Percentiles rank a stretch among this genome's conserved stretches.
phyloP scores from a whole-genome alignment of 1,139 yeast species.

The Diutina ranongensis region DNA sequence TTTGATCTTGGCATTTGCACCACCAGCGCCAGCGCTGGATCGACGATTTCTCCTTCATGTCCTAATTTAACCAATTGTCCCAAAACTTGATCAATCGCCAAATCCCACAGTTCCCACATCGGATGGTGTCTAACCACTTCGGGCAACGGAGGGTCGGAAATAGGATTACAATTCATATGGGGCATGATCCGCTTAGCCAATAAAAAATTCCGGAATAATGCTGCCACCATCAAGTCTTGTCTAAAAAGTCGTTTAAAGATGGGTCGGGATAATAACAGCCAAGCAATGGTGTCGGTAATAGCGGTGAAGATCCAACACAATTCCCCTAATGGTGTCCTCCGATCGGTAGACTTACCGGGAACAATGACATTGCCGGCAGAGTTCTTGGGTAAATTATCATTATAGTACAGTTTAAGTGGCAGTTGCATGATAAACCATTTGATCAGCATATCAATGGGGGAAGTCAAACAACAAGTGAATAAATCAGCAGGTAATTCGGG shows the following conservation, averaged over 20 bases:
- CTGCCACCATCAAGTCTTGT: constrained; percentile 95
- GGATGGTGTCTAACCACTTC: constrained; percentile 71
- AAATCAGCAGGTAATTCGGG: constrained; percentile 95
- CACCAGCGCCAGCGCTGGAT: neutral
- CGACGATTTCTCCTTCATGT: neutral
- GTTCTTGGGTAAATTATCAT: constrained; percentile 36
- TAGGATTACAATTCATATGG: constrained; percentile 85
- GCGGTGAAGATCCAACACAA: constrained; percentile 97
- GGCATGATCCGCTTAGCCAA: constrained; percentile 94
- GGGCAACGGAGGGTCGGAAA: constrained; percentile 89
- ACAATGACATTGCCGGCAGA: constrained; percentile 54
- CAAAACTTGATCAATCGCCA: constrained; percentile 90
- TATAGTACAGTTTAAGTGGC: constrained; percentile 54
- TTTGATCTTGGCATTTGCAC: neutral
- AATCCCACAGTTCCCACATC: constrained; percentile 98
- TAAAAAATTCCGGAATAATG: constrained; percentile 81
- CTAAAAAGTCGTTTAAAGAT: constrained; percentile 82
- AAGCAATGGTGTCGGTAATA: constrained; percentile 94
- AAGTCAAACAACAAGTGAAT: constrained; percentile 88
- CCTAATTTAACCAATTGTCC: constrained; percentile 42
- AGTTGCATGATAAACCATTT: constrained; percentile 87
- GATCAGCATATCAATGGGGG: constrained; percentile 91
- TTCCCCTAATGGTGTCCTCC: constrained; percentile 94
- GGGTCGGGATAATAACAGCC: constrained; percentile 87
- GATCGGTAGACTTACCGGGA: constrained; percentile 85